Base-by-base conservation (phyloP, 2,329 filamentous ascomycete genomes). In the Alternaria infectoria region DNA sequence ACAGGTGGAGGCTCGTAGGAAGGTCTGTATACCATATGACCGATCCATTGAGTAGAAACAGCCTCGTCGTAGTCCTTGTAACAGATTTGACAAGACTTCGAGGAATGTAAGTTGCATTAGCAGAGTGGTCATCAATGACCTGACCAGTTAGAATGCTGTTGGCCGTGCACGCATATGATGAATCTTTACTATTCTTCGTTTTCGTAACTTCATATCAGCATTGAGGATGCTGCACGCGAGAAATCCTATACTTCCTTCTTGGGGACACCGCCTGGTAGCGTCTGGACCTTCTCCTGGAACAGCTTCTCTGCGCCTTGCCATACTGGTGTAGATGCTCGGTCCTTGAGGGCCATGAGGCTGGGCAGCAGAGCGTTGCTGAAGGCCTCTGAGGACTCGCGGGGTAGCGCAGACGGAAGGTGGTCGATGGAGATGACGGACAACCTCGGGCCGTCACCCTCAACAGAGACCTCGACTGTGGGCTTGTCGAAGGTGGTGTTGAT, bases 401-500 rank as follows among this genome's bases (percentile, higher is more conserved):
- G 92, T 40, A 98, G 85, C 69, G 97, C 87, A 57, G 89, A 80
- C 2, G 80, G 80, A 11, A 82, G 74, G 64, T 81, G 80, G 67
- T 81, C 78, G 47, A 80, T 81, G 28, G 89, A 91, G 81, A 97
- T 97, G 71, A 97, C 92, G 51, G 87, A 90, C 60, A 97, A 82
- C 8, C 87, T 86, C 1, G 88, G 86, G 57, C 83, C 82, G 58
- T 85, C 82, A 50, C 80, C 85, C 74, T 83, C 87, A 68, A 85
- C 88, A 32, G 88, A 83, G 23, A 96, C 91, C 1, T 89, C 86
- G 0, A 97, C 90, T 1, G 93, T 97, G n/a, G 94, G 95, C 77
- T 92, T 89, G 77, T 89, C 88, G 77, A 97, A 97, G 21, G 93
- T 96, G 51, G 92, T 97, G 80, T 92, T 92, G 77, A 91, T 88